Evolutionary conservation across 1,284 basidiomycete species (phyloP), one percentile per base, ranked within the genome.

Genomic region (Peniophora sp.): DNA sequence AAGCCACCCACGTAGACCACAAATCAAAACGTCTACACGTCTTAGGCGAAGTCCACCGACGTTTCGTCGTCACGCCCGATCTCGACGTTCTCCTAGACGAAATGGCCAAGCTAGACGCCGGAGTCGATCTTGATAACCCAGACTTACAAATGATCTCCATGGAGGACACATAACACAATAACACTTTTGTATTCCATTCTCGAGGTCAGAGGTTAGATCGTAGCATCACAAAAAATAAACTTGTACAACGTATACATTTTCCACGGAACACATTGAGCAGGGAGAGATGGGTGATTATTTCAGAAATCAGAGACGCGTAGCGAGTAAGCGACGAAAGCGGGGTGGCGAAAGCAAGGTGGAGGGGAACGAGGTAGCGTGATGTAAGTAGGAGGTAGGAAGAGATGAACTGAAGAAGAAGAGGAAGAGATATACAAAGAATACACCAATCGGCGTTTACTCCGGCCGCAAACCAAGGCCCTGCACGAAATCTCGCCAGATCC

Each of bases 31-130:
- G 71, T 9, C 70, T 94, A 12, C 77, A 77, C 36, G 79, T 93
- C 5, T 69, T 97, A 0, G 94, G 94, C 24, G 88, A 94, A 63
- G 78, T 97, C 47, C 85, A 88, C 69, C 85, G 89, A 61, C 81
- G 87, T 52, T 96, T 94, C 59, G 77, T 91, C 36, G 88, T 88
- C 46, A 89, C 91, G 2, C 94, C 94, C 0, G 83, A 97, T 61
- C 72, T 97, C 8, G 89, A 94, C 49, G 69, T 79, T 2, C 71
- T 97, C 43, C 73, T 97, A 5, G 66, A 72, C n/a, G 82, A 84
- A 11, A 75, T 92, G 72, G 81, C 84, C 52, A 61, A 72, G 39
- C 71, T 72, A n/a, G 81, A 83, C 49, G 61, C 56, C 51, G 65
- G 78, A 3, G 71, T 73, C 45, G 74, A 71, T 36, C 72, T 73